Percentiles rank a stretch among this genome's conserved stretches.
Conservation (phyloP, 164 flowering plant genomes). For the Annona squamosa region DNA sequence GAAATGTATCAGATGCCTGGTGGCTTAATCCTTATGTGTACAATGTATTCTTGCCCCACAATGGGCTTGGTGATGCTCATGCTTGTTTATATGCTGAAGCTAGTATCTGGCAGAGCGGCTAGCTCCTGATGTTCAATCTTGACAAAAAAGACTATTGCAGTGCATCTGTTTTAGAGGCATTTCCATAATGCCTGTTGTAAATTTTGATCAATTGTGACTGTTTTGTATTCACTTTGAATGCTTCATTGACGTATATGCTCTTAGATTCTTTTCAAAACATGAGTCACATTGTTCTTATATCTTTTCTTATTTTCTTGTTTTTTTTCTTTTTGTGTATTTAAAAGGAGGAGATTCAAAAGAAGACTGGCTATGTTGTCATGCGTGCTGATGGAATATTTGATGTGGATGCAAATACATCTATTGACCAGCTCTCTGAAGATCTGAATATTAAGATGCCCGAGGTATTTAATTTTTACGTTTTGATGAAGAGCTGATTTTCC, state of each 20-base stretch:
- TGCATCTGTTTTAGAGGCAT: background rate
- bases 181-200: background rate
- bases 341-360: slow-evolving; percentile 96
- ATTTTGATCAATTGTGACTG: too few species aligned
- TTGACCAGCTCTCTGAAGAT: slow-evolving; percentile 96
- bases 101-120: background rate
- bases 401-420: slow-evolving; percentile 98
- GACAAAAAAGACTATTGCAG: background rate
- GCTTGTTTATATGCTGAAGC: background rate
- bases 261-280: too few species aligned
- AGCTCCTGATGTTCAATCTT: background rate
- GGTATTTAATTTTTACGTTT: slow-evolving; percentile 31
- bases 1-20: too few species aligned
- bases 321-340: slow-evolving; percentile 7
- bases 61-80: too few species aligned
- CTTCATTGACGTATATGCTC: too few species aligned
- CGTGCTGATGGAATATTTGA: slow-evolving; percentile 92
- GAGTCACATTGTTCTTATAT: too few species aligned
- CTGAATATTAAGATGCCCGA: slow-evolving; percentile 83
- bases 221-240: too few species aligned
- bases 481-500: background rate
- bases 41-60: too few species aligned
- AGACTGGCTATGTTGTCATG: slow-evolving; percentile 95
- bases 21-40: too few species aligned
- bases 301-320: background rate